phyloP scores from a whole-genome alignment of 1,284 basidiomycete genomes.

The Chondrostereum purpureum region DNA sequence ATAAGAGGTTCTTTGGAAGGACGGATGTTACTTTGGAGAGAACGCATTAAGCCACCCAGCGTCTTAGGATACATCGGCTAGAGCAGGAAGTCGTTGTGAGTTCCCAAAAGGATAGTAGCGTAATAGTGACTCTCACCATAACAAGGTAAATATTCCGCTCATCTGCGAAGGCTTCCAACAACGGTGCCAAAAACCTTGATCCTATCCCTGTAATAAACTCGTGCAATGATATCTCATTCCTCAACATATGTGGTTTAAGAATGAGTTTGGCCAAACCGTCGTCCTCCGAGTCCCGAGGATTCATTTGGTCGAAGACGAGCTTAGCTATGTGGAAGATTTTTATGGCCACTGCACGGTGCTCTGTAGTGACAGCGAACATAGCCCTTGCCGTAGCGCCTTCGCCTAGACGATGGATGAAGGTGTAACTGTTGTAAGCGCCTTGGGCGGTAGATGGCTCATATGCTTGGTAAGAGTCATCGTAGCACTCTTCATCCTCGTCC shows the following conservation, averaged over 20 bases:
- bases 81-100: no score
- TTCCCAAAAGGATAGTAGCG: no score
- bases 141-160: neutral
- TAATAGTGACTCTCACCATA: neutral
- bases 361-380: neutral
- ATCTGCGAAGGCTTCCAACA: neutral
- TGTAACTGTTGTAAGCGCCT: no score
- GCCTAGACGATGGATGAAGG: neutral
- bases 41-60: neutral
- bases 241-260: neutral
- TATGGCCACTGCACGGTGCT: neutral
- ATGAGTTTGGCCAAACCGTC: no score
- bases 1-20: no score
- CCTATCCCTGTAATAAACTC: neutral
- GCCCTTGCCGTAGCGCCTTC: neutral
- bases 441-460: no score
- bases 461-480: no score
- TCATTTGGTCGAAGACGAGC: neutral
- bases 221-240: neutral
- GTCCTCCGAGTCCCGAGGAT: no score
- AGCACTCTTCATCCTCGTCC: no score
- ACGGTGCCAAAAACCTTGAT: neutral
- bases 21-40: no score
- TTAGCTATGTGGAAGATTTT: neutral
- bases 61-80: neutral